phyloP scores from a whole-genome alignment of 352 stramenopile species.

The Phytopythium boreale region DNA sequence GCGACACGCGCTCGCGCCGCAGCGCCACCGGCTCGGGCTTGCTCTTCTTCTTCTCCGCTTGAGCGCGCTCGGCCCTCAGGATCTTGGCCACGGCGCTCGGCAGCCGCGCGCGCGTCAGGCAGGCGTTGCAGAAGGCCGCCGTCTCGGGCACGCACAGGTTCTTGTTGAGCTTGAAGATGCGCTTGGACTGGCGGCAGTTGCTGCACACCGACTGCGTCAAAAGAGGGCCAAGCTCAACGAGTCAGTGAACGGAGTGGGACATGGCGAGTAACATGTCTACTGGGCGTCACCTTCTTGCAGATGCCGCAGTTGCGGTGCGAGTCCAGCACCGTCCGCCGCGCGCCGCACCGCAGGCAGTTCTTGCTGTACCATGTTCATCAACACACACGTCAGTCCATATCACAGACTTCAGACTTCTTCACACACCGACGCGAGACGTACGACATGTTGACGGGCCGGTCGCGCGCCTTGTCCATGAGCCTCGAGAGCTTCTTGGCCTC shows the following conservation, averaged over 20 bases:
- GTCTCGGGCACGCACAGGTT: conserved; percentile 25
- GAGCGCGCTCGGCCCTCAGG: too few species aligned
- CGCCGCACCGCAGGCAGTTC: conserved; percentile 40
- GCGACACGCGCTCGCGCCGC: neutral
- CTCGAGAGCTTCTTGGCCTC: conserved; percentile 36
- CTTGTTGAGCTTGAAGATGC: conserved; percentile 31
- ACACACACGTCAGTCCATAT: too few species aligned
- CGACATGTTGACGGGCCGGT: conserved; percentile 25
- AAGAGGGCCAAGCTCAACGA: too few species aligned
- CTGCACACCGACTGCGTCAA: conserved; percentile 27
- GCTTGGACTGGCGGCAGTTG: conserved; percentile 27
- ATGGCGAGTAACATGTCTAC: too few species aligned
- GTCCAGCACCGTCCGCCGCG: conserved; percentile 24
- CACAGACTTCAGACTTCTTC: too few species aligned
- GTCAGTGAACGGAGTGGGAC: neutral
- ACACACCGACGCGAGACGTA: too few species aligned
- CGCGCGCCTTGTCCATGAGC: conserved; percentile 32
- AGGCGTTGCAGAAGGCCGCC: conserved; percentile 42
- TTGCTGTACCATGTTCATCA: conserved; percentile 24
- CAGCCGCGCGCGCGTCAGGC: conserved; percentile 25
- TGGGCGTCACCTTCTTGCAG: conserved; percentile 30
- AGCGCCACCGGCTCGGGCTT: neutral
- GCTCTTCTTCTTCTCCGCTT: neutral
- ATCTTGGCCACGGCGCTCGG: neutral
- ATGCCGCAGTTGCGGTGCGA: conserved; percentile 34